Conservation (phyloP, 495 filamentous ascomycete genomes). For the Tuber umbilicatum region DNA sequence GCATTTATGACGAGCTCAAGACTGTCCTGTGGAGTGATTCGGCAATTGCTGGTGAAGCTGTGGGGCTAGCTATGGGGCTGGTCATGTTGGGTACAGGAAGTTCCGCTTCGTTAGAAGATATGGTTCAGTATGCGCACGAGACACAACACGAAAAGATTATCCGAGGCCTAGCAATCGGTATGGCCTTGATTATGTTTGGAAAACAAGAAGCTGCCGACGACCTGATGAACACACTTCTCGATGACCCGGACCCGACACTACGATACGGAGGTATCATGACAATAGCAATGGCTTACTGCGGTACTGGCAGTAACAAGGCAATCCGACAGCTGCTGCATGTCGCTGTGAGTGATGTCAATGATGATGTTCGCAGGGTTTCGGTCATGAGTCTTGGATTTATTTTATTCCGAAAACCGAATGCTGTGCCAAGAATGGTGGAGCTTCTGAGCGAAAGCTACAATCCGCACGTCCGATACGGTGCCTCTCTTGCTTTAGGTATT, state of each 20-base stretch:
- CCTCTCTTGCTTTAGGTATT: conserved; percentile 96
- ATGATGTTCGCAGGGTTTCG: conserved; percentile 93
- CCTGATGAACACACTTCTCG: conserved; percentile 84
- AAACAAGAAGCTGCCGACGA: conserved; percentile 91
- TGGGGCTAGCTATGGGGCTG: conserved; percentile 89
- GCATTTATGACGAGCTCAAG: conserved; percentile 87
- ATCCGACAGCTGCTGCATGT: conserved; percentile 95
- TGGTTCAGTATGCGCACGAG: conserved; percentile 96
- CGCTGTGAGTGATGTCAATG: conserved; percentile 96
- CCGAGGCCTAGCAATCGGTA: conserved; percentile 86
- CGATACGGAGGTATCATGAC: conserved; percentile 98
- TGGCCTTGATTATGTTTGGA: conserved; percentile 97
- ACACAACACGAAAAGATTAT: conserved; percentile 99
- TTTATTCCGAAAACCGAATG: conserved; percentile 93
- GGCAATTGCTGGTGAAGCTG: conserved; percentile 92
- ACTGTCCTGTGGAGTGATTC: conserved; percentile 83
- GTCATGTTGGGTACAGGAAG: conserved; percentile 97
- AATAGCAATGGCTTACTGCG: conserved; percentile 95
- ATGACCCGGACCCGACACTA: conserved; percentile 86
- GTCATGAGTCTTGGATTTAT: conserved; percentile 99
- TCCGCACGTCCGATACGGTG: conserved; percentile 95
- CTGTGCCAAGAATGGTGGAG: conserved; percentile 98
- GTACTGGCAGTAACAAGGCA: conserved; percentile 95
- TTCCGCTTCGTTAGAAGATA: conserved; percentile 79
- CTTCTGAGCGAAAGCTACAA: conserved; percentile 97